These are phyloP conservation scores for Thermothelomyces thermophilus DNA, from an alignment of 2,329 filamentous ascomycete genomes.

Conservation along the genomic window DNA sequence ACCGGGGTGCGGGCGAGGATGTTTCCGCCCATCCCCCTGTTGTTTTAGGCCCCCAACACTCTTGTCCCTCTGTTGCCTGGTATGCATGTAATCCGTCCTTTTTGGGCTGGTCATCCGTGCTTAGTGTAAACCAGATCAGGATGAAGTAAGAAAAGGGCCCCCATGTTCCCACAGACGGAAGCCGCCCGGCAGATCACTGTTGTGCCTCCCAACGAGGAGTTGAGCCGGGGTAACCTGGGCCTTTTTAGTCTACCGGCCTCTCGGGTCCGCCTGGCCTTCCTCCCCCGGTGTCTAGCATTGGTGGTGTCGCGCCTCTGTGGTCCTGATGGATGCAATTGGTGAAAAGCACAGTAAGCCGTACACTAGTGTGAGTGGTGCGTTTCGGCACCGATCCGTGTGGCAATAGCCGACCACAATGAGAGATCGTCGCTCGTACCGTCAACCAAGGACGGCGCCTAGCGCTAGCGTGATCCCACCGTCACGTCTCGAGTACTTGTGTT, in stretches of 20 bases:
- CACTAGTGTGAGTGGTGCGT: too few species aligned
- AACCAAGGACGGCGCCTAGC: neutral
- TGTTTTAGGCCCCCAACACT: too few species aligned
- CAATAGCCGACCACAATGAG: neutral
- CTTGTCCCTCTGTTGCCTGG: too few species aligned
- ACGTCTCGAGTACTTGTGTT: neutral
- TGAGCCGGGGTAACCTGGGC: conserved; percentile 3
- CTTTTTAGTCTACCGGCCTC: conserved; percentile 10
- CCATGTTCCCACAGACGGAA: neutral
- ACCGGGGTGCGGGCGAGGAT: too few species aligned
- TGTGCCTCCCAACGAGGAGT: conserved; percentile 11
- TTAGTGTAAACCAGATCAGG: too few species aligned
- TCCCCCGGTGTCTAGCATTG: neutral
- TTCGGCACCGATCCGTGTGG: neutral
- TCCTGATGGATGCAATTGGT: neutral
- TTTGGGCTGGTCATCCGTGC: too few species aligned
- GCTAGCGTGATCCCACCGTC: neutral
- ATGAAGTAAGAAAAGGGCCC: too few species aligned
- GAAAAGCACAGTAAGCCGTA: too few species aligned
- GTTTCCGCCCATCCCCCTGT: too few species aligned
- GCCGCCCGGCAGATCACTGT: conserved; percentile 7
- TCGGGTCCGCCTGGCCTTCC: conserved; percentile 8
- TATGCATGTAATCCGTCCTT: too few species aligned
- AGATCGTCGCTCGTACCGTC: neutral
- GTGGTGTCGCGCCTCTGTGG: neutral